A percentile compares a stretch with the other conserved stretches of the same genome.
These are phyloP conservation scores for Rhynchosporium agropyri DNA, from an alignment of 2,329 filamentous ascomycete species.

Conservation along the genomic window DNA sequence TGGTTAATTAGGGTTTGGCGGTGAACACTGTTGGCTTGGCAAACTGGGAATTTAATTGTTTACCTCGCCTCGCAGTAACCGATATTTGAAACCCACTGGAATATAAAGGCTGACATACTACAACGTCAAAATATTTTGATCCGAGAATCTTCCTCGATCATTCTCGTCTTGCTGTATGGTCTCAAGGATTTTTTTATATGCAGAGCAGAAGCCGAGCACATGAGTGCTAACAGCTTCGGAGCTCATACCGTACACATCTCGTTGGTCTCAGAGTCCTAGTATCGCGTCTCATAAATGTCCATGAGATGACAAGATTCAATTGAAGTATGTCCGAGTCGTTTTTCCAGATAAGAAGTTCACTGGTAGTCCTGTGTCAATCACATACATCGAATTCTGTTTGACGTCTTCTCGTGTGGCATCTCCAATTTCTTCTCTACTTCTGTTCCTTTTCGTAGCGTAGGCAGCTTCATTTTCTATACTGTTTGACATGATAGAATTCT, in stretches of 20 bases:
- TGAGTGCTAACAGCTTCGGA: constrained; percentile 1
- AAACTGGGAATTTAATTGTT: too few species aligned
- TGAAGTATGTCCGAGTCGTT: constrained; percentile 13
- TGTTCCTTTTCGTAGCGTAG: constrained; percentile 12
- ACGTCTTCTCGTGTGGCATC: neutral
- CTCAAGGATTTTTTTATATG: too few species aligned
- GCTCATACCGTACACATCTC: constrained; percentile 9
- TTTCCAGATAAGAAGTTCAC: neutral
- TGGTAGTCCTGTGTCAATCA: neutral
- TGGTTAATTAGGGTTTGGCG: neutral
- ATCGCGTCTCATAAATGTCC: constrained; percentile 20
- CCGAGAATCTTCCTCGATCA: too few species aligned
- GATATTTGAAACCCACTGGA: too few species aligned
- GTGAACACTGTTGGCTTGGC: neutral
- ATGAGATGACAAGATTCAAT: constrained; percentile 14
- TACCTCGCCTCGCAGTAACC: too few species aligned
- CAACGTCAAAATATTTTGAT: too few species aligned
- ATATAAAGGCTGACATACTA: too few species aligned
- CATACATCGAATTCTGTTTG: neutral
- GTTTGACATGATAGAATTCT: constrained; percentile 37
- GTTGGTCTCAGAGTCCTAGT: constrained; percentile 19
- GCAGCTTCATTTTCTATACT: constrained; percentile 4
- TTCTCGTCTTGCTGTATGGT: too few species aligned
- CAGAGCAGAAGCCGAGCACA: neutral
- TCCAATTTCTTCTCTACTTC: constrained; percentile 7